phyloP scores from a whole-genome alignment of 1,284 basidiomycete species.

The Cryptococcus depauperatus region DNA sequence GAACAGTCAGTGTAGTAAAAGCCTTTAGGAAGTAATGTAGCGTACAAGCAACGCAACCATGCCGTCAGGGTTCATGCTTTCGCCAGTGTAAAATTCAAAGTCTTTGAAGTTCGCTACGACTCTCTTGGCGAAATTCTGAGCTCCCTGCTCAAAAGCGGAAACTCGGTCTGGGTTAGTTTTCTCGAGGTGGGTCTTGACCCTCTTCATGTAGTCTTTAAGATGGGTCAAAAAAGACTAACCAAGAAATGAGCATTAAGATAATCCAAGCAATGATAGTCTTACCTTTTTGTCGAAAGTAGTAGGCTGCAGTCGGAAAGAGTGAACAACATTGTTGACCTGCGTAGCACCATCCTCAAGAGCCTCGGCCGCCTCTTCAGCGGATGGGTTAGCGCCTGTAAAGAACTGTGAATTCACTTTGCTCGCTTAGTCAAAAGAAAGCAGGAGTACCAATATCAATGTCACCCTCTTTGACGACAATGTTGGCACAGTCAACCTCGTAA shows the following conservation, averaged over 20 bases:
- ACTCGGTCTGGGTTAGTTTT: conserved; percentile 61
- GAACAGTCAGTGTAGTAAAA: background rate
- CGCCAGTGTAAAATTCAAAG: conserved; percentile 64
- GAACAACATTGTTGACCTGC: conserved; percentile 82
- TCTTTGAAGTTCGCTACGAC: conserved; percentile 76
- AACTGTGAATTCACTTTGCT: too few relatives aligned
- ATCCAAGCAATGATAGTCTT: background rate
- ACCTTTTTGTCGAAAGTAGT: conserved; percentile 88
- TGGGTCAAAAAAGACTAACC: conserved; percentile 60
- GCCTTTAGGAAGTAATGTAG: conserved; percentile 22
- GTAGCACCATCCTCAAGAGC: conserved; percentile 67
- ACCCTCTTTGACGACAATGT: conserved; percentile 69
- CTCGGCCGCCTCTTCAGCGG: conserved; percentile 81
- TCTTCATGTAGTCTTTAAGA: conserved; percentile 89
- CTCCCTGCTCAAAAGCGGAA: conserved; percentile 74
- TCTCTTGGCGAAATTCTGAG: conserved; percentile 73
- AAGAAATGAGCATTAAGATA: background rate
- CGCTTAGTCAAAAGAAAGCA: too few relatives aligned
- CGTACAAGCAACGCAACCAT: conserved; percentile 72
- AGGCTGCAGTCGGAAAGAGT: conserved; percentile 82
- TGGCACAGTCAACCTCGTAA: conserved; percentile 78
- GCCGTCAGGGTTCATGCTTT: conserved; percentile 76
- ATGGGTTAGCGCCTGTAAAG: conserved; percentile 71
- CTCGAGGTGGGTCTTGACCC: conserved; percentile 58
- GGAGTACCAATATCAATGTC: conserved; percentile 88